These are phyloP conservation scores for Aspergillus ochraceoroseus DNA, from an alignment of 2,329 filamentous ascomycete genomes.

Conservation along the genomic window DNA sequence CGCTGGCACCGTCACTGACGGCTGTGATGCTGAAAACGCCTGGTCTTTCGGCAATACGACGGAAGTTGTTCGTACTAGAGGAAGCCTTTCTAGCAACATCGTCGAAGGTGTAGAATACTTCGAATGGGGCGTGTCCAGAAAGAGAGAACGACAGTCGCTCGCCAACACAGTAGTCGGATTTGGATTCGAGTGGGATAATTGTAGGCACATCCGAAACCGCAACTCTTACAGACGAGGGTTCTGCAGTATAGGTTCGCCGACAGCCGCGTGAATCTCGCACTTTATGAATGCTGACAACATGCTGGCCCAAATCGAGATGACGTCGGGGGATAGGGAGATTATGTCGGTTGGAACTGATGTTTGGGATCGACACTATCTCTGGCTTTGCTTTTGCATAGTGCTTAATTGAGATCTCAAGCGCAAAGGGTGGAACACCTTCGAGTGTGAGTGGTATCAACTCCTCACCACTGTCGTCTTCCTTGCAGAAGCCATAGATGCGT, in stretches of 20 bases:
- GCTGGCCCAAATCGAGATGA: constrained; percentile 80
- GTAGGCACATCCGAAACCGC: constrained; percentile 89
- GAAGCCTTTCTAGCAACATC: constrained; percentile 72
- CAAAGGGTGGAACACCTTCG: constrained; percentile 79
- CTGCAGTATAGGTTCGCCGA: constrained; percentile 67
- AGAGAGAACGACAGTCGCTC: constrained; percentile 90
- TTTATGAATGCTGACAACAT: constrained; percentile 81
- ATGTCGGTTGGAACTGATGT: constrained; percentile 69
- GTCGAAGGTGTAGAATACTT: constrained; percentile 86
- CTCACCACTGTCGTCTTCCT: constrained; percentile 72
- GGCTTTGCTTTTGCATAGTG: constrained; percentile 76
- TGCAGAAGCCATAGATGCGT: constrained; percentile 93
- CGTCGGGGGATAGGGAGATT: constrained; percentile 79
- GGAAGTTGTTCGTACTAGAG: constrained; percentile 69
- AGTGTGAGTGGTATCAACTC: constrained; percentile 84
- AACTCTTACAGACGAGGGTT: constrained; percentile 75
- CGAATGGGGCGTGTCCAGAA: constrained; percentile 85
- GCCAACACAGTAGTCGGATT: constrained; percentile 87
- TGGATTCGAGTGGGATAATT: constrained; percentile 79
- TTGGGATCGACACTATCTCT: constrained; percentile 74
- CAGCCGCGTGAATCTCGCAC: constrained; percentile 85
- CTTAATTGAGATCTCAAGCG: constrained; percentile 86
- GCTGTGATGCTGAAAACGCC: constrained; percentile 84
- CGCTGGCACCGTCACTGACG: constrained; percentile 77
- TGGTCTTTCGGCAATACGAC: constrained; percentile 84